Evolutionary conservation across 2,329 filamentous ascomycete species (phyloP), one percentile per base, ranked within the genome.

Genomic region (Calonectria leucothoes): DNA sequence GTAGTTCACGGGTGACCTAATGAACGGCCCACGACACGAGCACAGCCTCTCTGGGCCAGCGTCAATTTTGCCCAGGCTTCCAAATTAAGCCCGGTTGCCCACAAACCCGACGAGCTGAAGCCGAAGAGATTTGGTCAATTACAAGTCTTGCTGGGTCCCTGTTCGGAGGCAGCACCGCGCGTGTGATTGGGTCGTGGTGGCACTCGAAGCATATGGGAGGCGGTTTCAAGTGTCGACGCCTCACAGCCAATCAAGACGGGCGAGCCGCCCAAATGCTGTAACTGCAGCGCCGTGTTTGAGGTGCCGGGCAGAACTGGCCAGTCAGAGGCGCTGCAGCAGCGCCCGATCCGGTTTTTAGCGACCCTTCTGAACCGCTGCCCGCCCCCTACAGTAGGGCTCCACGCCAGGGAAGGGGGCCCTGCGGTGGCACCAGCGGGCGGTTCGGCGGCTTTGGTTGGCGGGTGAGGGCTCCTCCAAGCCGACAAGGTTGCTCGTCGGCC

Each of bases 231-330:
- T 72, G 31, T 65, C 37, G 49, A 49, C 27, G 23, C 48, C 37
- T 37, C 49, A 15, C 35, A 59, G 65, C 70, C 70, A 72, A 72
- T 72, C 48, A 66, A 57, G 39, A 8, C 17, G 11, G 65, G 14
- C 55, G 33, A 72, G 65, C 70, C 70, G 70, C 70, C 65, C 27
- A 65, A 31, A 67, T 61, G 29, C 70, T 72, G 70, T 57, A 68
- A 68, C 70, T 64, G 65, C 70, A 72, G 57, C 57, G 35, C 65
- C 57, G 65, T 68, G 70, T 72, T 72, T 72, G 65, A 72, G 55
- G 27, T 52, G 61, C 33, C 57, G n/a, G 42, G 48, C 27, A 42
- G 39, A 25, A 7, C 37, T 37, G 51, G 55, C 61, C 69, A 65
- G 49, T 71, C 61, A 61, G 49, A 57, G 39, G 39, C 39, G 57